Percentiles rank a stretch among this genome's conserved stretches.
Conservation (phyloP, 192 early-diverging fungal species). For the Coemansia sp. region DNA sequence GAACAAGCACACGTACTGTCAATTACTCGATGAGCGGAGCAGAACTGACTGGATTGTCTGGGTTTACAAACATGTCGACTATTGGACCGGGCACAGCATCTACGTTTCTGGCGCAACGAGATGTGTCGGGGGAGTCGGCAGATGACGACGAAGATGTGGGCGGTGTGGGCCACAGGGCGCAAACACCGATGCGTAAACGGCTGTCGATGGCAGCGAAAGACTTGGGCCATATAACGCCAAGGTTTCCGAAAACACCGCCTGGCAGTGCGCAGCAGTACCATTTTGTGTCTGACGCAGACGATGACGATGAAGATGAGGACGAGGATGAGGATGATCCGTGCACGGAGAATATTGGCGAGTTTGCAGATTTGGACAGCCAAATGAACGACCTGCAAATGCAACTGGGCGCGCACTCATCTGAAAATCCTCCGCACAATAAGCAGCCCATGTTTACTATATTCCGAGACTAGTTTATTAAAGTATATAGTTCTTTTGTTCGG, state of each 20-base stretch:
- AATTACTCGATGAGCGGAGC: slow-evolving; percentile 32
- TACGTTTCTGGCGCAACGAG: slow-evolving; percentile 1
- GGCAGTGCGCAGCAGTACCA: not conserved
- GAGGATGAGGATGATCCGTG: slow-evolving; percentile 45
- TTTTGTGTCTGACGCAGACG: slow-evolving; percentile 11
- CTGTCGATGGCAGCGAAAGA: slow-evolving; percentile 48
- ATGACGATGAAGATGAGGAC: slow-evolving; percentile 25
- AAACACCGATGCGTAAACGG: slow-evolving; percentile 45
- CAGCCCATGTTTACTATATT: slow-evolving; percentile 15
- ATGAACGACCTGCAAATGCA: slow-evolving; percentile 49
- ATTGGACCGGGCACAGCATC: slow-evolving; percentile 29
- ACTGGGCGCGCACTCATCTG: slow-evolving; percentile 6
- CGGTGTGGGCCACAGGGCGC: not conserved
- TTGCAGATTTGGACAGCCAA: slow-evolving; percentile 38
- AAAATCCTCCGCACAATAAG: too few species aligned
- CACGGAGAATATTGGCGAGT: slow-evolving; percentile 51
- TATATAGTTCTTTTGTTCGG: not conserved
- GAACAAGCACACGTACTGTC: slow-evolving; percentile 17
- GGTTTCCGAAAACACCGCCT: slow-evolving; percentile 25
- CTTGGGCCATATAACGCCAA: slow-evolving; percentile 33
- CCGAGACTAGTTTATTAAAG: slow-evolving; percentile 14
- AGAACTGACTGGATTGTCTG: slow-evolving; percentile 28
- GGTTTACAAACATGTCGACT: slow-evolving; percentile 40
- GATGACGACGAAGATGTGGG: slow-evolving; percentile 1
- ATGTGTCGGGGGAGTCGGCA: slow-evolving; percentile 13